phyloP scores from a whole-genome alignment of 805 yeast genomes.

The Suhomyces canberraensis region DNA sequence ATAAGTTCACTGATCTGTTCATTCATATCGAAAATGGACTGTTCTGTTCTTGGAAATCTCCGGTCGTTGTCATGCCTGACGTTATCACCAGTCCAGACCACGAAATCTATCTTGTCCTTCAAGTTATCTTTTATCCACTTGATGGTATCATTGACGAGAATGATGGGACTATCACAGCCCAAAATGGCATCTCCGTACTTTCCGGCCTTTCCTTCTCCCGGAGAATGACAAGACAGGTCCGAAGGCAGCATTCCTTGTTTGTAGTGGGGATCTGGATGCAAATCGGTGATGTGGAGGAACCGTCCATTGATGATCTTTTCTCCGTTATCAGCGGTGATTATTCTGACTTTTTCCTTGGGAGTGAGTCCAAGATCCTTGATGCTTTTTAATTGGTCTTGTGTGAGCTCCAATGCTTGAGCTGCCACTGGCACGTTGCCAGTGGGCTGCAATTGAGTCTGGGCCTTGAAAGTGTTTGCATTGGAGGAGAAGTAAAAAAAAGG shows the following conservation, averaged over 20 bases:
- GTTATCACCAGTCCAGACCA: conserved; percentile 90
- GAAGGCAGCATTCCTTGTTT: conserved; percentile 44
- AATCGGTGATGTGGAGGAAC: conserved; percentile 80
- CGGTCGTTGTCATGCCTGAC: conserved; percentile 83
- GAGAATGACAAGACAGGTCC: conserved; percentile 55
- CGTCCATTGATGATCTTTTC: conserved; percentile 57
- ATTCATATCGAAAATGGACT: conserved; percentile 68
- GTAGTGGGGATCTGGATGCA: conserved; percentile 79
- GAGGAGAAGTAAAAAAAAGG: background rate
- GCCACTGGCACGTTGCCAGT: background rate
- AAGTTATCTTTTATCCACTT: conserved; percentile 64
- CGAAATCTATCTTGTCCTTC: conserved; percentile 76
- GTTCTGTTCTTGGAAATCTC: conserved; percentile 67
- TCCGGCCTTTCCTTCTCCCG: conserved; percentile 52
- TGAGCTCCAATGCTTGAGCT: conserved; percentile 1
- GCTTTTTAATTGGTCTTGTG: conserved; percentile 3
- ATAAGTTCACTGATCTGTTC: conserved; percentile 51
- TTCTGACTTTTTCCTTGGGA: conserved; percentile 26
- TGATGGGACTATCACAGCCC: conserved; percentile 77
- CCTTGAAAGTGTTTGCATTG: background rate
- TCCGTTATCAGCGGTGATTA: conserved; percentile 21
- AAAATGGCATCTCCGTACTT: conserved; percentile 69
- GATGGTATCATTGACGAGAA: conserved; percentile 58
- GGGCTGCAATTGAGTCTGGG: background rate
- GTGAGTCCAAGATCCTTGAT: conserved; percentile 29